Conservation (phyloP, 495 filamentous ascomycete species). For the Hyaloscypha bicolor region DNA sequence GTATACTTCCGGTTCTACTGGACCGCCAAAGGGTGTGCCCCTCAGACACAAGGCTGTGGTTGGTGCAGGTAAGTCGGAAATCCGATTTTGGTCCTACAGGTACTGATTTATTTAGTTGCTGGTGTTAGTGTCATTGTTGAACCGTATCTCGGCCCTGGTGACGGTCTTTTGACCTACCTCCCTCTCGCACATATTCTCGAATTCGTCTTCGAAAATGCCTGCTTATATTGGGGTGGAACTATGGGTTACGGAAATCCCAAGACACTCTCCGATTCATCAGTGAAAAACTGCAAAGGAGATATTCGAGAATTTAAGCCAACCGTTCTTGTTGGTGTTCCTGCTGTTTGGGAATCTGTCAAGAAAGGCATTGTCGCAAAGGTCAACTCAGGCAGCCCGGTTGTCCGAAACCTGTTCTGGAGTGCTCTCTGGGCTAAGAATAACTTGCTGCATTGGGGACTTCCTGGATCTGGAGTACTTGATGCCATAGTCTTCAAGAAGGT, state of each 20-base stretch:
- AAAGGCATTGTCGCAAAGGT: conserved; percentile 93
- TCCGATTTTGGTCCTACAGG: conserved; percentile 9
- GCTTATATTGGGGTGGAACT: conserved; percentile 89
- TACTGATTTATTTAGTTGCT: conserved; percentile 60
- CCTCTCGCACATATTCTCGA: conserved; percentile 95
- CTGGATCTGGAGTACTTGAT: conserved; percentile 72
- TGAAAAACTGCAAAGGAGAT: conserved; percentile 93
- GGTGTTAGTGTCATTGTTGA: conserved; percentile 88
- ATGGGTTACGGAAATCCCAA: conserved; percentile 98
- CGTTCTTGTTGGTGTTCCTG: conserved; percentile 91
- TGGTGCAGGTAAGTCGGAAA: conserved; percentile 72
- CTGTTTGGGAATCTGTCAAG: conserved; percentile 98
- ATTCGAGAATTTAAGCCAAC: conserved; percentile 93
- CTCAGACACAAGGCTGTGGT: conserved; percentile 88
- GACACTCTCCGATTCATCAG: conserved; percentile 86
- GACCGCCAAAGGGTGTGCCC: conserved; percentile 92
- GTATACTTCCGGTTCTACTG: conserved; percentile 99
- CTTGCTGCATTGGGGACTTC: conserved; percentile 74
- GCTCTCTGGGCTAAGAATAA: conserved; percentile 83
- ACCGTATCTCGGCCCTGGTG: conserved; percentile 81
- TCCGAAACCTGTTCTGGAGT: conserved; percentile 89
- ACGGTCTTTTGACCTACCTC: conserved; percentile 87
- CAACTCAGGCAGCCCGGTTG: conserved; percentile 69
- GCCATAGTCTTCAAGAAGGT: conserved; percentile 86
- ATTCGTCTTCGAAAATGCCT: conserved; percentile 94